These are phyloP conservation scores for Xylaria nigripes DNA, from an alignment of 495 filamentous ascomycete species.

Conservation along the genomic window DNA sequence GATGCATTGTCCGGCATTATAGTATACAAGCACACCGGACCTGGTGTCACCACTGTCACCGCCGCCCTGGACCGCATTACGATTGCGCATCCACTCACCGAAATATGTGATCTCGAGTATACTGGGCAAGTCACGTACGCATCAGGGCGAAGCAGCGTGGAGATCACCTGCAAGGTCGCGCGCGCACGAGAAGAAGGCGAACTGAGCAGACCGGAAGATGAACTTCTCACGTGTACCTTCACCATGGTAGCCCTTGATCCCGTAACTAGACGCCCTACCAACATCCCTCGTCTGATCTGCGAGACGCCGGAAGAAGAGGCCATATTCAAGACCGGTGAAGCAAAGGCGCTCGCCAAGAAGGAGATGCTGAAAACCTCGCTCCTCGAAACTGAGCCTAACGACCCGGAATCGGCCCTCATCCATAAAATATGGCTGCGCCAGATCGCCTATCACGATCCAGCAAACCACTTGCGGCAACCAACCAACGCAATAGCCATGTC, in stretches of 20 bases:
- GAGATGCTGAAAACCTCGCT: conserved; percentile 54
- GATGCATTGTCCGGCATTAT: conserved; percentile 75
- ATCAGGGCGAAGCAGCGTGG: conserved; percentile 72
- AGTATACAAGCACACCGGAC: conserved; percentile 76
- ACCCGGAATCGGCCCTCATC: conserved; percentile 68
- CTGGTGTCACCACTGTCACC: conserved; percentile 68
- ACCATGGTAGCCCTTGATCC: conserved; percentile 78
- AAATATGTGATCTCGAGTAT: conserved; percentile 74
- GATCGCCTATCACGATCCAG: conserved; percentile 59
- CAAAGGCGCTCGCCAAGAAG: conserved; percentile 69
- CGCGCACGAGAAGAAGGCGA: conserved; percentile 52
- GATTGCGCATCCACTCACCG: conserved; percentile 61
- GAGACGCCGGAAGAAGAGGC: conserved; percentile 65
- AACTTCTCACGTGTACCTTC: conserved; percentile 71
- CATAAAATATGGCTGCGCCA: conserved; percentile 74
- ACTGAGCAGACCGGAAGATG: conserved; percentile 54
- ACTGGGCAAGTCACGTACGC: conserved; percentile 76
- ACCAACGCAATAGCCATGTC: conserved; percentile 60
- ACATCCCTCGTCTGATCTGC: conserved; percentile 45
- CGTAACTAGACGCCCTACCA: conserved; percentile 55
- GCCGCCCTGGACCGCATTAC: conserved; percentile 75
- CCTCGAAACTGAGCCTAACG: conserved; percentile 64
- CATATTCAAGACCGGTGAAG: conserved; percentile 61
- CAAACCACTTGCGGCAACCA: conserved; percentile 49
- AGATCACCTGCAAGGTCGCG: conserved; percentile 68